Evolutionary conservation across 2,329 filamentous ascomycete species (phyloP).

Genomic region (Teratosphaeria nubilosa): DNA sequence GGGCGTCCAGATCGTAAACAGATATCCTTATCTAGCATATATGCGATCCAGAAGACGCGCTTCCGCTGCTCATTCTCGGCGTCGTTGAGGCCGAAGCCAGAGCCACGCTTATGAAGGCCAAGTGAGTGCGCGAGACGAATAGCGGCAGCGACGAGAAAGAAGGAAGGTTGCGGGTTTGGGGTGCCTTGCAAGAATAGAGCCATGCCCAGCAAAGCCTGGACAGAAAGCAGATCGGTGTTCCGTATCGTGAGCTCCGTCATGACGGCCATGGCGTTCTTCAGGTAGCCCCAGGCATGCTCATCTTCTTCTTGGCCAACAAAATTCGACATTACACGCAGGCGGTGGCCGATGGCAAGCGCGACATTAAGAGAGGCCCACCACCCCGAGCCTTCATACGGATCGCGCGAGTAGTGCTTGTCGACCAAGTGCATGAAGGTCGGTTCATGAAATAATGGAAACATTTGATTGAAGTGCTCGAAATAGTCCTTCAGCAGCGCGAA

Average conservation of each 20-base stretch:
- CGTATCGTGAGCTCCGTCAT: conserved; percentile 89
- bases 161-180: conserved; percentile 89
- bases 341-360: conserved; percentile 82
- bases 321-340: conserved; percentile 90
- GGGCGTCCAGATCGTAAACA: conserved; percentile 63
- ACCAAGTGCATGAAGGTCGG: conserved; percentile 97
- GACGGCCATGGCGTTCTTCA: conserved; percentile 94
- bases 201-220: conserved; percentile 90
- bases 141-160: conserved; percentile 80
- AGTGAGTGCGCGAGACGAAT: conserved; percentile 89
- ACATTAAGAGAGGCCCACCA: conserved; percentile 99
- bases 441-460: conserved; percentile 95
- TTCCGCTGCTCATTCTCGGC: conserved; percentile 88
- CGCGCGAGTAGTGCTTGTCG: conserved; percentile 81
- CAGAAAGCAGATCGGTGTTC: conserved; percentile 88
- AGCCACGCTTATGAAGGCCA: conserved; percentile 85
- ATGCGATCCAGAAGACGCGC: conserved; percentile 68
- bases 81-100: conserved; percentile 84
- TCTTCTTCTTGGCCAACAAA: conserved; percentile 84
- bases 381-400: conserved; percentile 88
- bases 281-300: conserved; percentile 84
- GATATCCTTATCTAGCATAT: conserved; percentile 64
- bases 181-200: conserved; percentile 90
- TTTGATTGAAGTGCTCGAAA: conserved; percentile 98
- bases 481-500: conserved; percentile 83